Evolutionary conservation across 164 flowering plant genomes (phyloP).

Genomic region (Vitis cinerea): DNA sequence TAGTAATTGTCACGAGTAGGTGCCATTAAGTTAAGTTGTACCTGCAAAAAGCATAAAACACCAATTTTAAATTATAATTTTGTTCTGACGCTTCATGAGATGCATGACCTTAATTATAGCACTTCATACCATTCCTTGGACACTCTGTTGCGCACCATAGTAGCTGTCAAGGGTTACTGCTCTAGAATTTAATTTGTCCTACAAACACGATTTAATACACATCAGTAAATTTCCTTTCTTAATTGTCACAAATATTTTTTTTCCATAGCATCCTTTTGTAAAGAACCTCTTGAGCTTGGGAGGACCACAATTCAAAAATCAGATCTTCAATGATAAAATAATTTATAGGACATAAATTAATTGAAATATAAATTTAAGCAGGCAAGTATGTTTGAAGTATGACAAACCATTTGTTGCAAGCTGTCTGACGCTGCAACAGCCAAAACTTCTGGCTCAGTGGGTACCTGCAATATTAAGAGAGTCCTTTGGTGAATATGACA

Average conservation of each 20-base stretch:
- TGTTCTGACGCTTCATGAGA: background rate
- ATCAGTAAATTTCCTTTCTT: background rate
- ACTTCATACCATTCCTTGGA: constrained; percentile 50
- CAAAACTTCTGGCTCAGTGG: constrained; percentile 34
- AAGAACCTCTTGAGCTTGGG: background rate
- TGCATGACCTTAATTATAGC: background rate
- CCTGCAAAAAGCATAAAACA: constrained; percentile 22
- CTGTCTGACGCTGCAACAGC: constrained; percentile 40
- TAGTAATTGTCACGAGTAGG: constrained; percentile 52
- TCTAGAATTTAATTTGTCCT: constrained; percentile 52
- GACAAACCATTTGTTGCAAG: constrained; percentile 55
- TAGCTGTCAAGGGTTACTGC: constrained; percentile 47
- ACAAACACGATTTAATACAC: constrained; percentile 2
- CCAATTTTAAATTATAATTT: background rate
- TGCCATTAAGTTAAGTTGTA: constrained; percentile 55
- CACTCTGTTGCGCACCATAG: constrained; percentile 45
- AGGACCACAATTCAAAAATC: background rate
- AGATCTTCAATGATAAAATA: background rate
- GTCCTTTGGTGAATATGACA: background rate
- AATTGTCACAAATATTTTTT: background rate
- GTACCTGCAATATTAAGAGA: constrained; percentile 20
- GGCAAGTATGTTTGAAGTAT: background rate
- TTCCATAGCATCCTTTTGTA: background rate
- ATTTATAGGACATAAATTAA: background rate
- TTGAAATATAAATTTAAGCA: background rate